These are phyloP conservation scores for Pseudogymnoascus sp. DNA, from an alignment of 2,329 filamentous ascomycete species.

Conservation along the genomic window DNA sequence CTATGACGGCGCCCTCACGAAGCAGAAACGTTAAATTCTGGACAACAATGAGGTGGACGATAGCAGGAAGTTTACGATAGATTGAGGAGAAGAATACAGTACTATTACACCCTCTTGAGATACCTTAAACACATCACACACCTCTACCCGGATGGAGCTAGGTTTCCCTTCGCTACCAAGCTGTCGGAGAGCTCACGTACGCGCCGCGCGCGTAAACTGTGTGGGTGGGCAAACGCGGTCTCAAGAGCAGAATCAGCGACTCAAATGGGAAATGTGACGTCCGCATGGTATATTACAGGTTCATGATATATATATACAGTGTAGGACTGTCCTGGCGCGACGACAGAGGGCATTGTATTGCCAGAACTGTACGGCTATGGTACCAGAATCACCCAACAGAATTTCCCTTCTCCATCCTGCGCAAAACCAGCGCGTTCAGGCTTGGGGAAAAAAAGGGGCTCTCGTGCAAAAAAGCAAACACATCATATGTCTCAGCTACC, in stretches of 20 bases:
- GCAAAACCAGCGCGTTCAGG: neutral
- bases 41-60: neutral
- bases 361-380: neutral
- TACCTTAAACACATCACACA: neutral
- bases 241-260: neutral
- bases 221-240: neutral
- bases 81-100: neutral
- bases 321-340: neutral
- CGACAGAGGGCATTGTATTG: neutral
- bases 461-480: neutral
- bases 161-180: conserved; percentile 6
- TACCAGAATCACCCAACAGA: neutral
- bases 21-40: neutral
- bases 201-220: neutral
- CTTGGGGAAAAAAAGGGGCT: neutral
- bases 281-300: neutral
- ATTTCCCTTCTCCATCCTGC: neutral
- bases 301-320: neutral
- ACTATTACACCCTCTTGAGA: conserved; percentile 1
- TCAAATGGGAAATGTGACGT: neutral
- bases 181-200: conserved; percentile 1
- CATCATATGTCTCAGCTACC: neutral
- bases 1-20: neutral
- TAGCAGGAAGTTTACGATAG: neutral
- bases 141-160: conserved; percentile 6